A percentile compares a stretch with the other conserved stretches of the same genome.
These are phyloP conservation scores for Eutrema heterophyllum DNA, from an alignment of 345 rosid species.

Conservation along the genomic window DNA sequence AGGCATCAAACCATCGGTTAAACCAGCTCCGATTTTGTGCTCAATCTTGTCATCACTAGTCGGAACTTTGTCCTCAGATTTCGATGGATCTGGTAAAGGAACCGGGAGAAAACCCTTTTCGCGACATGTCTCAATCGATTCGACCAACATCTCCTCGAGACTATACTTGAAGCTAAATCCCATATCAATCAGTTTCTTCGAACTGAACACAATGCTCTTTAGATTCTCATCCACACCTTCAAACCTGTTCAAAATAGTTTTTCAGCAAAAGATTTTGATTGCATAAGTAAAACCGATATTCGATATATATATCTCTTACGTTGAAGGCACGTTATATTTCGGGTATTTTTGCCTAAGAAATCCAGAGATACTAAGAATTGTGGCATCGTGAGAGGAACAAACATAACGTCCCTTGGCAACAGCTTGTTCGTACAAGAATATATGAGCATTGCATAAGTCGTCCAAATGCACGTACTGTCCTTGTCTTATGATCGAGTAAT, in stretches of 20 bases:
- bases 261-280: neutral
- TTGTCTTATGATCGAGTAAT: slow-evolving; percentile 70
- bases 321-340: slow-evolving; percentile 50
- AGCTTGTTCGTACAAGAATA: slow-evolving; percentile 63
- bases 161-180: slow-evolving; percentile 74
- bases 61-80: neutral
- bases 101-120: slow-evolving; percentile 60
- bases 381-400: slow-evolving; percentile 62
- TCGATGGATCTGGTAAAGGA: slow-evolving; percentile 1
- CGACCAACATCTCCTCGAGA: slow-evolving; percentile 69
- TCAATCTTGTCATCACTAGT: neutral
- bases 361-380: slow-evolving; percentile 49
- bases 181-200: slow-evolving; percentile 59
- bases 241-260: slow-evolving; percentile 37
- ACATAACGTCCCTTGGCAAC: slow-evolving; percentile 77
- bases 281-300: neutral
- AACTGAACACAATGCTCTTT: slow-evolving; percentile 39
- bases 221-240: slow-evolving; percentile 55
- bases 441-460: slow-evolving; percentile 81
- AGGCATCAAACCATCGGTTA: slow-evolving; percentile 8
- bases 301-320: slow-evolving; percentile 34
- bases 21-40: neutral
- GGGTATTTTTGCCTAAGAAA: slow-evolving; percentile 58
- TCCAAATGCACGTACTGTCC: slow-evolving; percentile 86
- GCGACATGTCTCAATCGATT: slow-evolving; percentile 69